A percentile compares a stretch with the other conserved stretches of the same genome.
Conservation (phyloP, 1,284 basidiomycete genomes). For the Sphagnurus paluster region DNA sequence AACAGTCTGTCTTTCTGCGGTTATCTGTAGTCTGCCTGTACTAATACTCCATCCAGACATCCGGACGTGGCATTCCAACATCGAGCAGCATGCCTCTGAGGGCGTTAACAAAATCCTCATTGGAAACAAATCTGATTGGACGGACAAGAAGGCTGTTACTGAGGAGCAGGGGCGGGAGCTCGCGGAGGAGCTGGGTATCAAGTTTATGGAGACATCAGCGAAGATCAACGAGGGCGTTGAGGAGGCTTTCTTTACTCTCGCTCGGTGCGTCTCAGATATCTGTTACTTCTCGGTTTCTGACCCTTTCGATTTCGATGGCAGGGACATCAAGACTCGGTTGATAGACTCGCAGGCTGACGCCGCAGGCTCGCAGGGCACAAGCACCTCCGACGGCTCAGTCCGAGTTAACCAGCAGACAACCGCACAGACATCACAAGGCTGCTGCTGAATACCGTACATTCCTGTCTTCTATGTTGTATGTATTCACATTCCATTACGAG, state of each 20-base stretch:
- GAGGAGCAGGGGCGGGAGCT: conserved; percentile 83
- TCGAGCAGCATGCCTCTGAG: conserved; percentile 98
- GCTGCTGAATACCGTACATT: conserved; percentile 65
- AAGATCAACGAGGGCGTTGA: conserved; percentile 98
- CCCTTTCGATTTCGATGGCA: conserved; percentile 29
- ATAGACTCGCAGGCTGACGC: conserved; percentile 92
- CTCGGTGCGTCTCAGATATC: conserved; percentile 63
- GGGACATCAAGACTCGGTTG: conserved; percentile 95
- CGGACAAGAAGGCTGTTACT: conserved; percentile 92
- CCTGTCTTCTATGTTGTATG: conserved; percentile 3
- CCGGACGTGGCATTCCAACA: conserved; percentile 97
- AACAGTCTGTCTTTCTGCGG: conserved; percentile 68
- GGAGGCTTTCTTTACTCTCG: conserved; percentile 97
- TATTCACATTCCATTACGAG: conserved; percentile 5
- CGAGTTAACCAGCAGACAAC: conserved; percentile 61
- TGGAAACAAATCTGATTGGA: conserved; percentile 99
- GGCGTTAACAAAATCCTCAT: conserved; percentile 99
- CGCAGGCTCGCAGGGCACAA: conserved; percentile 41
- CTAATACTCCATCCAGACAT: conserved; percentile 66
- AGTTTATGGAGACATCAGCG: conserved; percentile 97
- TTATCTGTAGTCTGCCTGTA: conserved; percentile 1
- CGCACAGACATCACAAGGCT: conserved; percentile 42
- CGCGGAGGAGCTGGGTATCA: conserved; percentile 87
- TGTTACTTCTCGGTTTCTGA: conserved; percentile 1
- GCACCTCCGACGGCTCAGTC: conserved; percentile 54